Conservation (phyloP, 345 rosid species). For the Hypericum androsaemum region DNA sequence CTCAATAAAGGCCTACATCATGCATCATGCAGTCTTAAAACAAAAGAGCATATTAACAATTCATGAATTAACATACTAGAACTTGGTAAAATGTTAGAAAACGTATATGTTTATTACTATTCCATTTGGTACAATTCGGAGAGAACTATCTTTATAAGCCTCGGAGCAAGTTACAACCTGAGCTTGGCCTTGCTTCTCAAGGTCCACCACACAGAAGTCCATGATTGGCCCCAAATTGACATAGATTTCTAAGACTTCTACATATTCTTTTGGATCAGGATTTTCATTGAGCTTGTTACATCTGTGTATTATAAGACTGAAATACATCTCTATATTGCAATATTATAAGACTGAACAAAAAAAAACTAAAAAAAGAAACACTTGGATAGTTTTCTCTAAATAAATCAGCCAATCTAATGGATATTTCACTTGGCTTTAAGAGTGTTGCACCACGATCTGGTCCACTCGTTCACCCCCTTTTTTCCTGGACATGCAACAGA, state of each 20-base stretch:
- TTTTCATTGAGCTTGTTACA: constrained; percentile 46
- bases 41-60: constrained; percentile 1
- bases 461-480: too few relatives aligned
- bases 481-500: too few relatives aligned
- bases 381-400: background rate
- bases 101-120: constrained; percentile 97
- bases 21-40: constrained; percentile 9
- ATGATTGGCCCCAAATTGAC: constrained; percentile 93
- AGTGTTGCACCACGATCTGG: too few relatives aligned
- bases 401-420: too few relatives aligned
- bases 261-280: constrained; percentile 83
- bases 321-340: background rate
- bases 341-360: constrained; percentile 1
- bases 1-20: constrained; percentile 73
- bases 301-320: background rate
- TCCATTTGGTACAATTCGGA: constrained; percentile 88
- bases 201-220: constrained; percentile 89
- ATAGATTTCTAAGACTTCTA: constrained; percentile 74
- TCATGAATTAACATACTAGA: constrained; percentile 3
- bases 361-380: background rate
- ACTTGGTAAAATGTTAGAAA: constrained; percentile 8
- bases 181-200: constrained; percentile 98
- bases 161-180: constrained; percentile 98
- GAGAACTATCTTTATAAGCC: constrained; percentile 95
- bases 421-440: too few relatives aligned